Percentiles rank a stretch among this genome's conserved stretches.
Conservation (phyloP, 768 basidiomycete genomes). For the Termitomyces sp. region DNA sequence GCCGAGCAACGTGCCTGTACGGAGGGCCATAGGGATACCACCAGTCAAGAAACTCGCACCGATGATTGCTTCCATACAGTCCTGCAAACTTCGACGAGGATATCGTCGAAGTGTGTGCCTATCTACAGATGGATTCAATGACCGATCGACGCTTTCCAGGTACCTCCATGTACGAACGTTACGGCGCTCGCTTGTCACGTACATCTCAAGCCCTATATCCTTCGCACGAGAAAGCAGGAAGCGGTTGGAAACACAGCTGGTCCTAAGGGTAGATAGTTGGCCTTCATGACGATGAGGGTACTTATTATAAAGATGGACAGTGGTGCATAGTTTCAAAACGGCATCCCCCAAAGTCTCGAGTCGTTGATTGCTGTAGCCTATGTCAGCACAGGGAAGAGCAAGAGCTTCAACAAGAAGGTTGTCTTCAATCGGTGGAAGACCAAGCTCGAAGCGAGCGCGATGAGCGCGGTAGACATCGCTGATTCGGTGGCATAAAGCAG, state of each 20-base stretch:
- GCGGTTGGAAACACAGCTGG: conserved; percentile 64
- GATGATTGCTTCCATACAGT: conserved; percentile 84
- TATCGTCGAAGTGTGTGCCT: conserved; percentile 43
- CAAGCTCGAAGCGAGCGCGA: conserved; percentile 47
- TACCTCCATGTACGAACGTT: conserved; percentile 60
- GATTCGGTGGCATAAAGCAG: conserved; percentile 63
- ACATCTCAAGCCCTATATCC: conserved; percentile 58
- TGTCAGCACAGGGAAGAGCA: conserved; percentile 63
- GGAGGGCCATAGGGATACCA: conserved; percentile 66
- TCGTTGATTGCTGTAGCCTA: conserved; percentile 77
- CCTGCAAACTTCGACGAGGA: conserved; percentile 72
- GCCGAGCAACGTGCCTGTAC: conserved; percentile 58
- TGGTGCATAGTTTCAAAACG: conserved; percentile 72
- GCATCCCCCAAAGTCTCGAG: conserved; percentile 87
- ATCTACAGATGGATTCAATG: conserved; percentile 13
- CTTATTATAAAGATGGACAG: conserved; percentile 73
- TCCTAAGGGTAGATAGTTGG: conserved; percentile 65
- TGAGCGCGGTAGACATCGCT: conserved; percentile 62
- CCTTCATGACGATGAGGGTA: conserved; percentile 82
- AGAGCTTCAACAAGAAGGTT: conserved; percentile 68
- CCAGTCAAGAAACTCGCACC: conserved; percentile 76
- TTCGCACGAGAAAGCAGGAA: conserved; percentile 67
- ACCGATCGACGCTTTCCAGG: conserved; percentile 35
- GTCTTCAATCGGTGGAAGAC: conserved; percentile 56
- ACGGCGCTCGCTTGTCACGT: conserved; percentile 56